Base-by-base conservation (phyloP, 768 basidiomycete species). In the Collybiopsis confluens region DNA sequence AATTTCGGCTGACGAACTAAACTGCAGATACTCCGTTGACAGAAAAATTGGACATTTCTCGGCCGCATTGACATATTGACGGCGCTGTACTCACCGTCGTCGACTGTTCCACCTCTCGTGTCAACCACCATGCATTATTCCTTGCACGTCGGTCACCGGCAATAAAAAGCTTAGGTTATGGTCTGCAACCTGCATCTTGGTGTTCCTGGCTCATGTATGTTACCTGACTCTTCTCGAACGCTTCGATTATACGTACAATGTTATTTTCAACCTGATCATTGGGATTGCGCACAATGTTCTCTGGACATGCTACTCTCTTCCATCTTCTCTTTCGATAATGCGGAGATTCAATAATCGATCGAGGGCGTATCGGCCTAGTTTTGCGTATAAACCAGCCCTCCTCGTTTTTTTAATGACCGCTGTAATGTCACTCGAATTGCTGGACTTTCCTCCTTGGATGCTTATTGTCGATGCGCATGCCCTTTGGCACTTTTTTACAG, bases 1-100 rank as follows among this genome's bases (percentile, higher is more conserved):
- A 15, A 33, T 16, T 40, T 10, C 11, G 6, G 2, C n/a, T 20
- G 27, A n/a, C 33, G 45, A 50, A 38, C 8, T 24, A 2, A 6
- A 8, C 16, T 46, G 13, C 52, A 57, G 96, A 98, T 70, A 73
- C 82, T 4, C 83, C 88, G 2, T 64, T 72, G 23, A 98, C 95
- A 2, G 97, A 99, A 68, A 89, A 86, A 59, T 54, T 95, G 64
- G 97, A 98, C 98, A 99, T 68, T 97, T 98, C 67, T 92, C 92
- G 2, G 97, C 97, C 4, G 93, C 88, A 0, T 69, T 88, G 8
- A 85, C 88, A 11, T 94, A 96, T 65, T 94, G 23, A 89, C 81
- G 59, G 86, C 88, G 2, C 73, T 98, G 3, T 94, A 90, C 68
- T 81, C 66, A 81, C 88, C 23, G 75, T 84, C 60, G 72, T 44